A percentile compares a stretch with the other conserved stretches of the same genome.
Evolutionary conservation across 129 eudicot species (phyloP).

Genomic region (Rutidosis leptorrhynchoides): DNA sequence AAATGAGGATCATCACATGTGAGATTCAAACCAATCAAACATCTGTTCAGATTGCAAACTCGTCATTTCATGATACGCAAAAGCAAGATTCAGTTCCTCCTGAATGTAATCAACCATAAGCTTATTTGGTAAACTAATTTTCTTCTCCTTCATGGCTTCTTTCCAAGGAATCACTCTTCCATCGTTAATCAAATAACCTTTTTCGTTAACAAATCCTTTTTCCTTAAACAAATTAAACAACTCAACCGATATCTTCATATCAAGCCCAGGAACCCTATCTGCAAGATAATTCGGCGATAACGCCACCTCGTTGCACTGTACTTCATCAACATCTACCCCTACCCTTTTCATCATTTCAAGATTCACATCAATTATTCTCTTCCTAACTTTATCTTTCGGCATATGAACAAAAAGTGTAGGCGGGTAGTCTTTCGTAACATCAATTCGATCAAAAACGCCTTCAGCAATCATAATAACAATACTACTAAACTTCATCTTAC

Average conservation of each 20-base stretch:
- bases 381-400: constrained; percentile 78
- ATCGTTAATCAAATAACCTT: constrained; percentile 71
- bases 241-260: constrained; percentile 34
- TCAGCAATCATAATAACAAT: constrained; percentile 78
- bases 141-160: constrained; percentile 57
- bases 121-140: constrained; percentile 44
- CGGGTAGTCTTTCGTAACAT: constrained; percentile 52
- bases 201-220: constrained; percentile 52
- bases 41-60: constrained; percentile 70
- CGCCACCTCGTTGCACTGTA: constrained; percentile 70
- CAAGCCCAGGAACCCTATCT: constrained; percentile 66
- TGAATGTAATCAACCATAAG: constrained; percentile 50
- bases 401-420: constrained; percentile 89
- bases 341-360: constrained; percentile 41
- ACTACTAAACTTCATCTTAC: constrained; percentile 51
- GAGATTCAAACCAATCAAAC: constrained; percentile 77
- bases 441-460: constrained; percentile 60
- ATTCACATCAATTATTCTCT: constrained; percentile 43
- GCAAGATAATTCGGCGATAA: constrained; percentile 55
- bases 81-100: constrained; percentile 94
- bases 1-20: constrained; percentile 32
- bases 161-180: constrained; percentile 77
- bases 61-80: constrained; percentile 95
- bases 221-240: constrained; percentile 57
- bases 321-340: constrained; percentile 64